Conservation (phyloP, 352 stramenopile species). For the Phytophthora pseudosyringae region DNA sequence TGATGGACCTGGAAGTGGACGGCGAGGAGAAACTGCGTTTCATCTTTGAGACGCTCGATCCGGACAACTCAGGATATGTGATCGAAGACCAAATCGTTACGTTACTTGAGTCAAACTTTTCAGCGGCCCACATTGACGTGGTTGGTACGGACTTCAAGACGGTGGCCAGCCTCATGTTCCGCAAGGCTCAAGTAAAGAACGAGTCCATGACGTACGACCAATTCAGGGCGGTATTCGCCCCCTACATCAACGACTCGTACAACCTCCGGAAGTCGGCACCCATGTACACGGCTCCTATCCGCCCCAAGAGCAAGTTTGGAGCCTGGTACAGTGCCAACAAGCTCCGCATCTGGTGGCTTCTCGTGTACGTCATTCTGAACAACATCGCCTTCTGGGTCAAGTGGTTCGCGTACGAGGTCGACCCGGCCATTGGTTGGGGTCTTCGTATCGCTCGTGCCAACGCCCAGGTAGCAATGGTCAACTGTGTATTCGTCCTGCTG, state of each 20-base stretch:
- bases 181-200: conserved; percentile 61
- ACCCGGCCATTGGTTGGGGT: conserved; percentile 78
- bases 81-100: conserved; percentile 67
- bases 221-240: conserved; percentile 74
- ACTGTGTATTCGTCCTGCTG: conserved; percentile 76
- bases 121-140: conserved; percentile 71
- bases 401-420: conserved; percentile 73
- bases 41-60: conserved; percentile 87
- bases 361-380: conserved; percentile 76
- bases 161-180: conserved; percentile 75
- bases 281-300: conserved; percentile 36
- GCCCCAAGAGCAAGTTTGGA: conserved; percentile 61
- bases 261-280: conserved; percentile 49
- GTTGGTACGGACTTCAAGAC: conserved; percentile 75
- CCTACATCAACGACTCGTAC: conserved; percentile 73
- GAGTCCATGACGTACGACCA: conserved; percentile 74
- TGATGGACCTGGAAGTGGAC: conserved; percentile 77
- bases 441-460: conserved; percentile 73
- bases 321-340: conserved; percentile 75
- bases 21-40: conserved; percentile 82
- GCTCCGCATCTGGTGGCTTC: conserved; percentile 81
- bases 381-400: conserved; percentile 79
- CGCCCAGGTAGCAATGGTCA: conserved; percentile 82
- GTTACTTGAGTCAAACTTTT: conserved; percentile 79
- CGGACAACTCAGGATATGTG: conserved; percentile 55